Conservation (phyloP, 306 rosid species). For the Rosa rugosa region DNA sequence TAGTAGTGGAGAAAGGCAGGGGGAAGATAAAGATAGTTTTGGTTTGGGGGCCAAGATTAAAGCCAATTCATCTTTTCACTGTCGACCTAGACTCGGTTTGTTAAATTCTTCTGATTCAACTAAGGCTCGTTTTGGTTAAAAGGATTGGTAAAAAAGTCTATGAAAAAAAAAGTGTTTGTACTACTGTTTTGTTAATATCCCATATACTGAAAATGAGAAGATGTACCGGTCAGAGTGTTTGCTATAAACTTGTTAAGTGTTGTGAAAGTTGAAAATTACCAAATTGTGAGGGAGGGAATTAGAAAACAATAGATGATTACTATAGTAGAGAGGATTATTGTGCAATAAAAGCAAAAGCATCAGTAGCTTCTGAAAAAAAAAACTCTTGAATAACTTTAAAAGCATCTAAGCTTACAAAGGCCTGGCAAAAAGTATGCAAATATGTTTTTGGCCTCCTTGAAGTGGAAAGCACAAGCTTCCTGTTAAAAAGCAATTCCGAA, state of each 20-base stretch:
- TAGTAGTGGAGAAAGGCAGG: neutral
- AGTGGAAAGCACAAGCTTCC: neutral
- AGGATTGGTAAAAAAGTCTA: neutral
- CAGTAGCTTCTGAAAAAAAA: neutral
- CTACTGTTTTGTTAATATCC: neutral
- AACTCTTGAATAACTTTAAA: neutral
- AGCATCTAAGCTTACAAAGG: neutral
- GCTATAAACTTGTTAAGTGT: neutral
- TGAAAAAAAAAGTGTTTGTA: neutral
- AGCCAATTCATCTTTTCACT: neutral
- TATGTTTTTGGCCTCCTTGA: no score
- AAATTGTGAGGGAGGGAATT: neutral
- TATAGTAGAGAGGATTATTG: neutral
- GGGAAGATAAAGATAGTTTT: neutral
- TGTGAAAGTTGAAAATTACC: neutral
- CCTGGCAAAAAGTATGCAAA: neutral
- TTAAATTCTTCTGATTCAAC: neutral
- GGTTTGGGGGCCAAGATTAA: no score
- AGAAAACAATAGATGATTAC: neutral
- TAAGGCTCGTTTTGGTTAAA: neutral
- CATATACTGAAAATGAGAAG: conserved; percentile 1
- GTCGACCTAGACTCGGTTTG: neutral
- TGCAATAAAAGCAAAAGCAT: neutral
- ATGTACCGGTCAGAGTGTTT: neutral
- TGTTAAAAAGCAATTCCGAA: neutral